phyloP scores from a whole-genome alignment of 2,329 filamentous ascomycete genomes.

The Metarhizium brunneum region DNA sequence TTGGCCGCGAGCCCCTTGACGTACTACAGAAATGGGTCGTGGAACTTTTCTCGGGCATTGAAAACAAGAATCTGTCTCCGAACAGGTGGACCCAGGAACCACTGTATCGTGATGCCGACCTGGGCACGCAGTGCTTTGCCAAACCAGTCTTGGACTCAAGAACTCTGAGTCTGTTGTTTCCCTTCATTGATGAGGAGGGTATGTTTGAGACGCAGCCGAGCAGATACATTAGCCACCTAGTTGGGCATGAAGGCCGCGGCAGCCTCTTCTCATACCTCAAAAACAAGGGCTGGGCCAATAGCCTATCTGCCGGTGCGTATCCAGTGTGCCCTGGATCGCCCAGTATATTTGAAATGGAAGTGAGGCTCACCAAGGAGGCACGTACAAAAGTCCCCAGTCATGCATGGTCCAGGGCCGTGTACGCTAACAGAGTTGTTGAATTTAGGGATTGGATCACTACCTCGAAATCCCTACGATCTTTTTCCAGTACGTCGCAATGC shows the following conservation, averaged over 20 bases:
- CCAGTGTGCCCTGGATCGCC: conserved; percentile 68
- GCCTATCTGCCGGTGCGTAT: conserved; percentile 67
- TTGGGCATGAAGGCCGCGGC: conserved; percentile 87
- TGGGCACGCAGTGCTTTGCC: conserved; percentile 66
- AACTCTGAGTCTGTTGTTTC: conserved; percentile 71
- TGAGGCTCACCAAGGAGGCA: conserved; percentile 76
- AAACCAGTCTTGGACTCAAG: conserved; percentile 88
- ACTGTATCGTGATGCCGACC: conserved; percentile 38
- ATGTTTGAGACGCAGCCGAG: conserved; percentile 74
- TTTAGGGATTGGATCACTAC: conserved; percentile 63
- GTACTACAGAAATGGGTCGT: conserved; percentile 75
- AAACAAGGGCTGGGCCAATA: conserved; percentile 81
- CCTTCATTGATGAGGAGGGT: conserved; percentile 74
- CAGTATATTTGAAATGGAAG: conserved; percentile 68
- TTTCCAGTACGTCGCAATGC: conserved; percentile 85
- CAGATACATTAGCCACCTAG: conserved; percentile 77
- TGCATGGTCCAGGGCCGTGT: too few species aligned
- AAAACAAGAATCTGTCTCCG: conserved; percentile 67
- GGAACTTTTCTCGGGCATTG: conserved; percentile 72
- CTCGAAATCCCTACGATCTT: conserved; percentile 72
- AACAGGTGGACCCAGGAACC: conserved; percentile 45
- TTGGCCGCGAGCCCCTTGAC: conserved; percentile 75
- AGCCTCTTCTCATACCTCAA: conserved; percentile 89
- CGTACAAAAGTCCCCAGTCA: conserved; percentile 6
- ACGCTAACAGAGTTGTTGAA: neutral